A percentile compares a stretch with the other conserved stretches of the same genome.
These are phyloP conservation scores for Sarocladiaceae sp. DNA, from an alignment of 2,329 filamentous ascomycete genomes.

Conservation along the genomic window DNA sequence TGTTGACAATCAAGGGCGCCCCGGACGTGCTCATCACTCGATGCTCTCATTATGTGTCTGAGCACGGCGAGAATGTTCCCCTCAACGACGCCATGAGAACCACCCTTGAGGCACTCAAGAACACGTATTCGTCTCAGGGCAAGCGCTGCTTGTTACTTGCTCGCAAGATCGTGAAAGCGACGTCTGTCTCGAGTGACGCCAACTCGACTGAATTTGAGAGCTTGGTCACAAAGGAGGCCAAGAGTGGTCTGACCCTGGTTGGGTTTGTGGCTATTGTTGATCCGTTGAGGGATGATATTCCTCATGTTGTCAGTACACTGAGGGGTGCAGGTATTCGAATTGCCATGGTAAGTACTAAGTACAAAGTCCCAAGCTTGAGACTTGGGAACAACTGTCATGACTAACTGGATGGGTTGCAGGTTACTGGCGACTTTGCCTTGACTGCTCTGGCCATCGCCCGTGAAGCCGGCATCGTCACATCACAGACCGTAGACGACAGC, in stretches of 20 bases:
- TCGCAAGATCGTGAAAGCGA: conserved; percentile 46
- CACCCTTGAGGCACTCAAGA: conserved; percentile 53
- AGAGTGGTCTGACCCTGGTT: conserved; percentile 57
- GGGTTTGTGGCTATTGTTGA: conserved; percentile 75
- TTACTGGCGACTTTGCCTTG: conserved; percentile 71
- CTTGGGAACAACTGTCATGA: background rate
- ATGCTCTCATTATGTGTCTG: conserved; percentile 51
- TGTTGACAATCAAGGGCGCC: conserved; percentile 73
- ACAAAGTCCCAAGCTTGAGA: no score
- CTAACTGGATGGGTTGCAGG: conserved; percentile 28
- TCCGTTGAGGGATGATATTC: conserved; percentile 68
- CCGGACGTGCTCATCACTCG: conserved; percentile 65
- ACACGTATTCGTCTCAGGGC: conserved; percentile 62
- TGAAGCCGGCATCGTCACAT: conserved; percentile 65
- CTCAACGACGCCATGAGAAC: conserved; percentile 40
- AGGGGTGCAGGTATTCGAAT: conserved; percentile 67
- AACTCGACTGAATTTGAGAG: conserved; percentile 44
- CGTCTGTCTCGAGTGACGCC: conserved; percentile 29
- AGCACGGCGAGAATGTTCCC: conserved; percentile 44
- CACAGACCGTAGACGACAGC: conserved; percentile 45
- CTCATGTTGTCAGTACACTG: conserved; percentile 57
- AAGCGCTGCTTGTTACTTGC: conserved; percentile 63
- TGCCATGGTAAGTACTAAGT: conserved; percentile 54
- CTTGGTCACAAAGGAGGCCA: conserved; percentile 48
- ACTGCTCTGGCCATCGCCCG: conserved; percentile 68